Evolutionary conservation across 1,284 basidiomycete species (phyloP), one percentile per base, ranked within the genome.

Genomic region (Rhodotorula sp.): DNA sequence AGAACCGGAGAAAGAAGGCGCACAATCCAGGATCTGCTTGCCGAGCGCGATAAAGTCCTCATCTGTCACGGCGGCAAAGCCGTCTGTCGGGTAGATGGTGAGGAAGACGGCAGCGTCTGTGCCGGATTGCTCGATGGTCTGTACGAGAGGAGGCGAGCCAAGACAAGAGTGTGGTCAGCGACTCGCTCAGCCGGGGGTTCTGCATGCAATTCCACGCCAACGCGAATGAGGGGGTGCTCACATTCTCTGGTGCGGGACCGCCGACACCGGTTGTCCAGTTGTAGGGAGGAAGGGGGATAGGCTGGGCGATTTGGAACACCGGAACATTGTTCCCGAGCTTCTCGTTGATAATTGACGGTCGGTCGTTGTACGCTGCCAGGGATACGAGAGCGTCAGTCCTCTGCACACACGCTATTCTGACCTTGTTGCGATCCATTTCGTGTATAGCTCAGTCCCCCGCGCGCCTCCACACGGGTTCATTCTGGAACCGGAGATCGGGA

Each of bases 81-180:
- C 69, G 4, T 60, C n/a, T 1, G 57, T 62, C 4, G 79, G 79
- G 67, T 80, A 79, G 30, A 80, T 76, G 26, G 79, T 80, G 51
- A 80, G 60, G 68, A 77, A 79, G 49, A 79, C 75, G 59, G 74
- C 76, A 17, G 79, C 79, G 66, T 77, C 75, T n/a, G 79, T 79
- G 18, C 59, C 42, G 12, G 77, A 77, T 37, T 60, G 54, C 48
- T 76, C 76, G 59, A 79, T 77, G 26, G 67, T 67, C 74, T 75
- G 64, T 29, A 24, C 29, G n/a, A 30, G 29, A 0, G 48, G 8
- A 26, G 18, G 6, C 37, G 61, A 26, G 33, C 10, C 37, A 37
- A 37, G n/a, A 29, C 61, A 45, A 30, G 45, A 30, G 45, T 44
- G n/a, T 15, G 68, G 29, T 20, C 42, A 30, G 37, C 37, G 37